Conservation (phyloP, 2,329 filamentous ascomycete genomes). For the Fusarium phyllophilum region DNA sequence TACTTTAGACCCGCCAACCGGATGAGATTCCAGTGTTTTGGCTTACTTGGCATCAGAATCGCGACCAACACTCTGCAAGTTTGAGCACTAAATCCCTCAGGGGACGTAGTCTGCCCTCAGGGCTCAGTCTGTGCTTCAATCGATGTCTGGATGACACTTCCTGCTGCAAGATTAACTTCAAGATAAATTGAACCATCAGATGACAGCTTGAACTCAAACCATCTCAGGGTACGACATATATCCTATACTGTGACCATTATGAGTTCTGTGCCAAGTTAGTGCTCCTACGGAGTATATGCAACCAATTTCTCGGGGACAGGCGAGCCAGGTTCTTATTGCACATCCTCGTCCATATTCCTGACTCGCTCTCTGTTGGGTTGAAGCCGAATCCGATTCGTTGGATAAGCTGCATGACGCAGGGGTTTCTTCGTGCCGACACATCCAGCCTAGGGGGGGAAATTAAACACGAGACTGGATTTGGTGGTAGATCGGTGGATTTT, state of each 20-base stretch:
- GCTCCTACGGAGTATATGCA: neutral
- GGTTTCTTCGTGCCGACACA: neutral
- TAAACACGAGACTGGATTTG: no score
- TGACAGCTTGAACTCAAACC: neutral
- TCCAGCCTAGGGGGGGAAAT: no score
- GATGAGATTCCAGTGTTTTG: neutral
- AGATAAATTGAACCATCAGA: neutral
- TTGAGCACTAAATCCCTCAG: neutral
- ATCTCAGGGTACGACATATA: neutral
- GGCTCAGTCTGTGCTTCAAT: neutral
- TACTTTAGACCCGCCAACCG: neutral
- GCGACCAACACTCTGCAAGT: neutral
- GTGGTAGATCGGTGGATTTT: no score
- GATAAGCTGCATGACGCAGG: neutral
- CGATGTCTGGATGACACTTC: neutral
- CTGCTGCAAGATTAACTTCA: neutral
- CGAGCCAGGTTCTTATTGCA: neutral
- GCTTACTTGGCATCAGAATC: neutral
- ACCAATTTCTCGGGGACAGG: neutral
- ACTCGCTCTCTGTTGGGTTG: neutral
- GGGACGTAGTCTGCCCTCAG: neutral
- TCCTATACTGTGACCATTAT: neutral
- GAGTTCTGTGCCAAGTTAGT: neutral
- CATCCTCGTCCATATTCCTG: neutral
- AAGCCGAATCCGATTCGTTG: neutral